Evolutionary conservation across 2,329 filamentous ascomycete genomes (phyloP).

Genomic region (Aspergillus versicolor): DNA sequence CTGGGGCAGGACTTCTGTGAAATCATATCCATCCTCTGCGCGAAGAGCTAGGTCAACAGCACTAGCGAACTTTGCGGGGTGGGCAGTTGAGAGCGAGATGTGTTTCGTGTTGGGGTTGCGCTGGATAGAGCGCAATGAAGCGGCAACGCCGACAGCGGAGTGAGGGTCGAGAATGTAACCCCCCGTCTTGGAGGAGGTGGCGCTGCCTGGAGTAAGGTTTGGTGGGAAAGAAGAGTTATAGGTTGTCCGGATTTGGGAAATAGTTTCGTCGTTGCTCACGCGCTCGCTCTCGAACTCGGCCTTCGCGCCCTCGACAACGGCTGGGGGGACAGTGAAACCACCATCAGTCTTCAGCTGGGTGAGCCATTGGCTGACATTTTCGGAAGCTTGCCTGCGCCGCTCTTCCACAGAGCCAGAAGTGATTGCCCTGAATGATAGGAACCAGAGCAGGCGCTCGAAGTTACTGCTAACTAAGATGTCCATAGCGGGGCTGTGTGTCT

Average conservation of each 20-base stretch:
- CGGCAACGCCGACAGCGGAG: constrained; percentile 80
- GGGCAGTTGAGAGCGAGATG: constrained; percentile 86
- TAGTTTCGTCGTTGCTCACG: constrained; percentile 63
- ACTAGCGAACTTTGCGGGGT: constrained; percentile 89
- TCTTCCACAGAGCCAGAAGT: constrained; percentile 42
- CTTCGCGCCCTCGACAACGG: constrained; percentile 70
- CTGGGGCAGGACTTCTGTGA: constrained; percentile 70
- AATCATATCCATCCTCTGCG: constrained; percentile 70
- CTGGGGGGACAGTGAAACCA: constrained; percentile 75
- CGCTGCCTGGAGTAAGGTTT: constrained; percentile 30
- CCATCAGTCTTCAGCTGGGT: constrained; percentile 75
- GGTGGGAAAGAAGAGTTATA: constrained; percentile 58
- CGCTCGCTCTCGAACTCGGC: constrained; percentile 78
- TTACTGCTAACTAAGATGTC: constrained; percentile 96
- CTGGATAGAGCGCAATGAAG: constrained; percentile 67
- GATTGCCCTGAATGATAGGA: constrained; percentile 70
- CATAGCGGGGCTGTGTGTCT: constrained; percentile 94
- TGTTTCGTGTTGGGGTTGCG: constrained; percentile 58
- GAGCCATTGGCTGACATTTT: constrained; percentile 77
- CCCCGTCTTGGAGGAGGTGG: constrained; percentile 43
- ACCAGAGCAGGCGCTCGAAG: constrained; percentile 95
- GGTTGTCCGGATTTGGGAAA: constrained; percentile 60
- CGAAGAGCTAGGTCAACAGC: constrained; percentile 80
- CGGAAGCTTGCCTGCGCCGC: constrained; percentile 57
- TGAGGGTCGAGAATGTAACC: constrained; percentile 91